phyloP scores from a whole-genome alignment of 2,329 filamentous ascomycete genomes.

The Aspergillus pseudoterreus region DNA sequence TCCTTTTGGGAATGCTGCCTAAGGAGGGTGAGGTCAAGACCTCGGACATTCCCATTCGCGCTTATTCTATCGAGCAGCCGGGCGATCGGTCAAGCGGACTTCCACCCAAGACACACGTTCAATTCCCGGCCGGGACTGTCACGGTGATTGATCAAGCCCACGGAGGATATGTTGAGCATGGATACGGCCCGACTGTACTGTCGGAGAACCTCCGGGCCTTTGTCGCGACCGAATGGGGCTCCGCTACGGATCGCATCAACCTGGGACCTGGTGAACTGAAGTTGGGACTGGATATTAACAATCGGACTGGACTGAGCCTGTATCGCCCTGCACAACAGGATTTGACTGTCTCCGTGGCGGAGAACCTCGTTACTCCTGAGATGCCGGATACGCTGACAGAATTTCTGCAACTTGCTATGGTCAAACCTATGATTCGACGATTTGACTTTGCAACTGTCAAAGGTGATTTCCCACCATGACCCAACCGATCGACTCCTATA shows the following conservation, averaged over 20 bases:
- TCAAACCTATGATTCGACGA: constrained; percentile 64
- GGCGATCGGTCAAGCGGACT: constrained; percentile 29
- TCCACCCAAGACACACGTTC: constrained; percentile 28
- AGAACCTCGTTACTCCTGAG: constrained; percentile 61
- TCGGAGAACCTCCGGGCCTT: constrained; percentile 74
- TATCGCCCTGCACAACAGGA: constrained; percentile 72
- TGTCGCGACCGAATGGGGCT: constrained; percentile 70
- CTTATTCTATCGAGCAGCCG: constrained; percentile 58
- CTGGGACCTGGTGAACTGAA: constrained; percentile 71
- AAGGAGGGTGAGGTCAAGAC: constrained; percentile 66
- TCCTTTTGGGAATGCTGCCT: constrained; percentile 69
- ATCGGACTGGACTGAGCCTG: constrained; percentile 61
- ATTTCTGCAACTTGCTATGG: constrained; percentile 57
- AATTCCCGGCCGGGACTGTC: constrained; percentile 35
- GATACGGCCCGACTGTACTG: constrained; percentile 64
- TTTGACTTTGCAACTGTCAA: constrained; percentile 62
- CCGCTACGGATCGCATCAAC: constrained; percentile 79
- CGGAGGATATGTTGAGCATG: constrained; percentile 48
- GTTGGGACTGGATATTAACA: constrained; percentile 61
- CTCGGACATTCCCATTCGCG: constrained; percentile 63
- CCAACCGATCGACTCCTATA: neutral
- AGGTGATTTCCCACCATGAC: constrained; percentile 21
- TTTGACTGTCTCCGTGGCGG: constrained; percentile 70
- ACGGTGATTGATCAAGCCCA: constrained; percentile 69
- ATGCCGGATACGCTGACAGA: constrained; percentile 60